Conservation (phyloP, 345 rosid species). For the Citrus sp. region DNA sequence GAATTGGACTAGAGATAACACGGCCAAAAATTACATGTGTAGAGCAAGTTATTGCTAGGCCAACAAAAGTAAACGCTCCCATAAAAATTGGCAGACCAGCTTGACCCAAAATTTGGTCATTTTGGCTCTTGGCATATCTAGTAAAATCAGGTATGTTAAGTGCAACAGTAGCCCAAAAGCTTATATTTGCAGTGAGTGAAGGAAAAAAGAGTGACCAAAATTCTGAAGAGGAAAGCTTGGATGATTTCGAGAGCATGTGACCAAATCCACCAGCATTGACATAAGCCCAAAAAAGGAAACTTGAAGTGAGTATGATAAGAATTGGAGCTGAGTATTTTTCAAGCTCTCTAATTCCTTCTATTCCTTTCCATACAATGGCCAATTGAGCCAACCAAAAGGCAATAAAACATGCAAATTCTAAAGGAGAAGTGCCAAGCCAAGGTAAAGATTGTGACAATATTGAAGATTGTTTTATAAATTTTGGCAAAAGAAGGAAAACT, state of each 20-base stretch:
- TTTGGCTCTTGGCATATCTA: conserved; percentile 67
- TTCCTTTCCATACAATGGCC: conserved; percentile 68
- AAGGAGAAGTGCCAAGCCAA: conserved; percentile 89
- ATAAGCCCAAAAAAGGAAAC: conserved; percentile 77
- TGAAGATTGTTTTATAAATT: conserved; percentile 42
- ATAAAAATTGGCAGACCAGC: conserved; percentile 82
- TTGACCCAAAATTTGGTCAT: conserved; percentile 77
- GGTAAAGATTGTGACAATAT: conserved; percentile 35
- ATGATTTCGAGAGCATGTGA: conserved; percentile 65
- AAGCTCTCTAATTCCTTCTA: conserved; percentile 73
- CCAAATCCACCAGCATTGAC: conserved; percentile 74
- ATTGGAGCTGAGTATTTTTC: conserved; percentile 88
- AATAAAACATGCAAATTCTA: conserved; percentile 79
- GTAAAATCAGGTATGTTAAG: conserved; percentile 95
- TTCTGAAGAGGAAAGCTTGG: conserved; percentile 54
- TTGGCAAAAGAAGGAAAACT: conserved; percentile 73
- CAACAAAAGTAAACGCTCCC: conserved; percentile 88
- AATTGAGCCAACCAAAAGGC: conserved; percentile 79
- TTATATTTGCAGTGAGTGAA: conserved; percentile 87
- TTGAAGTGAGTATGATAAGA: conserved; percentile 57
- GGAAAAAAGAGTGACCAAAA: conserved; percentile 92
- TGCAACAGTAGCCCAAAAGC: conserved; percentile 91
- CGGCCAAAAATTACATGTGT: conserved; percentile 72
- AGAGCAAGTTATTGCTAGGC: conserved; percentile 77
- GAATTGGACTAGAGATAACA: conserved; percentile 78